Base-by-base conservation (phyloP, 139 green algal species). In the Mychonastes homosphaera region DNA sequence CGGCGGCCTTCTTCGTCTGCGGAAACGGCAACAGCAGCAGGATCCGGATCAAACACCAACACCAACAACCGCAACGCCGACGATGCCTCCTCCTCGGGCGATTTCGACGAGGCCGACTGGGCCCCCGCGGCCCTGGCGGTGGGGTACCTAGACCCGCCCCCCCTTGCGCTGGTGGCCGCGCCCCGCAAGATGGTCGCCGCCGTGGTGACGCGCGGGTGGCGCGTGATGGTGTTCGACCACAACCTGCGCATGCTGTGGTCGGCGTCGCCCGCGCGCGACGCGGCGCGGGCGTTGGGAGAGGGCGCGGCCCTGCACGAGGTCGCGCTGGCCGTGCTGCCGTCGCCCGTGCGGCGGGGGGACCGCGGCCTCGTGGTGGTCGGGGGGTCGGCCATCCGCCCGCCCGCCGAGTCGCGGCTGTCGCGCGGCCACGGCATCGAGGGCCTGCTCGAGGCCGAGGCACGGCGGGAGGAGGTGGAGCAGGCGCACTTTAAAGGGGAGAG, bases 191-290 rank as follows among this genome's bases (percentile, higher is more conserved):
- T 83, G 65, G 91, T 96, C 16, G 63, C 96, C 12, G 92, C 94
- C 26, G 78, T 96, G 32, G 79, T 97, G 4, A 96, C 84, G 2
- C 65, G 70, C 2, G 71, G 72, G 8, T 90, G 83, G 72, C 60
- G 78, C 13, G 75, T 98, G 18, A 53, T 94, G 39, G 86, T 74
- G 53, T 91, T 90, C 23, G 93, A 99, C 70, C 90, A 97, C 84
- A 99, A 99, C 76, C 69, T 98, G 56, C 76, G 79, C 53, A 61
- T 89, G 32, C 28, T 89, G 72, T 98, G 92, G 91, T 69, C 89
- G 64, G 60, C 66, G 16, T n/a, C n/a, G n/a, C n/a, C n/a, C n/a
- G n/a, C n/a, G n/a, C n/a, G n/a, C n/a, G 48, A 78, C 26, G 57
- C 87, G 7, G 53, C 63, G 29, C 54, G 76, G 28, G 54, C 79